Evolutionary conservation across 179 eudicot species (phyloP).

Genomic region (Amaranthus tricolor): DNA sequence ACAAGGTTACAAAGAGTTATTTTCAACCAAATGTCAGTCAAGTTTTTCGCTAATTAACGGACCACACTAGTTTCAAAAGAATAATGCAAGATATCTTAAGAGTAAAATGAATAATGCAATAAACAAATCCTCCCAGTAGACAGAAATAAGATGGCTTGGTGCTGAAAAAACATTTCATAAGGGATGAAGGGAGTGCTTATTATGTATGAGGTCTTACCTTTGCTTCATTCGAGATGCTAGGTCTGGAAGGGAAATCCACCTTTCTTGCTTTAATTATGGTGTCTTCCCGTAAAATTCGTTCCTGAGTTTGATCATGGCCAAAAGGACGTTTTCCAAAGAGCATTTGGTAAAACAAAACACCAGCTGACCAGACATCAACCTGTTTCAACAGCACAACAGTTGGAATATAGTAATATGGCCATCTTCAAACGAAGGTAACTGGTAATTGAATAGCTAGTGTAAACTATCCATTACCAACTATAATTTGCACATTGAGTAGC

Average conservation of each 20-base stretch:
- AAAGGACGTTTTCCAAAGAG: constrained; percentile 96
- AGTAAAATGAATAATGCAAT: too few relatives aligned
- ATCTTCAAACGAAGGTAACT: constrained; percentile 1
- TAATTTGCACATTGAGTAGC: not conserved
- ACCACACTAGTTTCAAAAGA: not conserved
- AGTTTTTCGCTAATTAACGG: not conserved
- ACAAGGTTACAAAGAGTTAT: not conserved
- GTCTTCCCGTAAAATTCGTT: constrained; percentile 93
- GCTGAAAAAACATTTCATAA: not conserved
- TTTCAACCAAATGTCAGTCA: not conserved
- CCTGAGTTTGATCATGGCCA: constrained; percentile 97
- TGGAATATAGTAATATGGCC: constrained; percentile 6
- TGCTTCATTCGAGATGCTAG: constrained; percentile 83
- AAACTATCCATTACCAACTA: constrained; percentile 1
- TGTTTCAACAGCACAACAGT: constrained; percentile 21
- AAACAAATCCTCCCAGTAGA: not conserved
- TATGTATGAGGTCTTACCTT: constrained; percentile 44
- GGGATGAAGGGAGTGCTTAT: not conserved
- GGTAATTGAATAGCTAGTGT: not conserved
- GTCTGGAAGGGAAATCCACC: constrained; percentile 96
- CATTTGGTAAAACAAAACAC: constrained; percentile 93
- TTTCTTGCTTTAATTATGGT: constrained; percentile 94
- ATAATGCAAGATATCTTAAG: not conserved
- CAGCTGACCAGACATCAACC: constrained; percentile 94
- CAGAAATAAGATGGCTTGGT: not conserved